phyloP scores from a whole-genome alignment of 2,329 filamentous ascomycete genomes.

The Aspergillus sp. region DNA sequence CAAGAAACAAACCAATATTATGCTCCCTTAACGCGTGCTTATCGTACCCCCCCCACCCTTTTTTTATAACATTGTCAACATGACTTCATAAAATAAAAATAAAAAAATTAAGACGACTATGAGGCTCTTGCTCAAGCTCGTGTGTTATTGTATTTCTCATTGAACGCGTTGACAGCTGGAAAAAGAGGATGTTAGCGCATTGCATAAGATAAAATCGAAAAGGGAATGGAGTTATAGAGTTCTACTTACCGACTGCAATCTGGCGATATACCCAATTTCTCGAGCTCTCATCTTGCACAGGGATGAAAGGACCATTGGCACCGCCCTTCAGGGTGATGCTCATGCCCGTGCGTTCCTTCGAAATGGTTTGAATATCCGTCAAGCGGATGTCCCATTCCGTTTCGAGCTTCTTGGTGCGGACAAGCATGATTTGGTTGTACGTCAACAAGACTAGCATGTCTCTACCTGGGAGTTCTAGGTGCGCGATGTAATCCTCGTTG shows the following conservation, averaged over 20 bases:
- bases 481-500: conserved; percentile 94
- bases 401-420: conserved; percentile 76
- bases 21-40: too few relatives aligned
- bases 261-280: conserved; percentile 64
- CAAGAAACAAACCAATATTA: too few relatives aligned
- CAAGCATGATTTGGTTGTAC: conserved; percentile 80
- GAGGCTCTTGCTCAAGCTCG: not conserved
- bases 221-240: too few relatives aligned
- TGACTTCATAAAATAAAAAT: not conserved
- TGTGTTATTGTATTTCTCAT: not conserved
- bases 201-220: not conserved
- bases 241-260: conserved; percentile 52
- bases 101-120: not conserved
- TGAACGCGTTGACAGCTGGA: not conserved
- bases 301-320: conserved; percentile 90
- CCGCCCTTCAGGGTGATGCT: conserved; percentile 84
- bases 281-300: conserved; percentile 79
- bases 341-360: conserved; percentile 92
- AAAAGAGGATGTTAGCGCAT: not conserved
- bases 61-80: not conserved
- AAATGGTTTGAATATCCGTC: conserved; percentile 94
- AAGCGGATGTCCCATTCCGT: conserved; percentile 95
- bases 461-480: conserved; percentile 83
- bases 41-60: too few relatives aligned
- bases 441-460: conserved; percentile 89